Evolutionary conservation across 805 yeast genomes (phyloP), one percentile per base, ranked within the genome.

Genomic region (Clavispora carvajalis): DNA sequence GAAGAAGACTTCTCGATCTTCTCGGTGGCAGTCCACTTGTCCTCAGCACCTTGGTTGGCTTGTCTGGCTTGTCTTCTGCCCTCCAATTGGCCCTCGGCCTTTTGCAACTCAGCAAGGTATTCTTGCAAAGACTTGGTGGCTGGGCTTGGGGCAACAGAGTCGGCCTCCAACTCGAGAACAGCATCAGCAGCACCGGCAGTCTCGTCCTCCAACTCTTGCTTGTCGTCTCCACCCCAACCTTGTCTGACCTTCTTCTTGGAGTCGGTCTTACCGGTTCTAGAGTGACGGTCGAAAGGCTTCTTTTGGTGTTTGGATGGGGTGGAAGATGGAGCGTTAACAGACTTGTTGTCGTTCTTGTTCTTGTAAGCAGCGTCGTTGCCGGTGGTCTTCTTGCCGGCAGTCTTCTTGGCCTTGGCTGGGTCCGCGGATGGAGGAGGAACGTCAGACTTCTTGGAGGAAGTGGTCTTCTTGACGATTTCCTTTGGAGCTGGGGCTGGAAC

Each of bases 351-450:
- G 62, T 45, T 30, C 58, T 56, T 57, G 55, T 68, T 62, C 74
- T 78, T 81, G 66, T 81, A 69, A 49, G 95, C 95, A 56, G 88
- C 95, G 60, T 88, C 95, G 75, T 87, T 89, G 67, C 93, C 95
- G 55, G 87, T 69, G 43, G 82, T 72, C 65, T 75, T 75, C 60
- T 82, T 73, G 19, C 31, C 31, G 68, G 77, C 77, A 72, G 70
- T 72, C 67, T 82, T 80, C 69, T 77, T 82, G 53, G 95, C 88
- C 67, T 73, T 82, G 55, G 86, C 69, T 63, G 87, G 82, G 74
- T 82, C 83, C 51, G 93, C 89, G 51, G 82, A 76, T 53, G 90
- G 77, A 59, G 93, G 90, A 46, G 93, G 79, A 47, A 71, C 80
- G 62, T 86, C 95, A 47, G 80, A 66, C 77, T 90, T 90, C 79